phyloP scores from a whole-genome alignment of 805 yeast species.

The Grigorovia humatica region DNA sequence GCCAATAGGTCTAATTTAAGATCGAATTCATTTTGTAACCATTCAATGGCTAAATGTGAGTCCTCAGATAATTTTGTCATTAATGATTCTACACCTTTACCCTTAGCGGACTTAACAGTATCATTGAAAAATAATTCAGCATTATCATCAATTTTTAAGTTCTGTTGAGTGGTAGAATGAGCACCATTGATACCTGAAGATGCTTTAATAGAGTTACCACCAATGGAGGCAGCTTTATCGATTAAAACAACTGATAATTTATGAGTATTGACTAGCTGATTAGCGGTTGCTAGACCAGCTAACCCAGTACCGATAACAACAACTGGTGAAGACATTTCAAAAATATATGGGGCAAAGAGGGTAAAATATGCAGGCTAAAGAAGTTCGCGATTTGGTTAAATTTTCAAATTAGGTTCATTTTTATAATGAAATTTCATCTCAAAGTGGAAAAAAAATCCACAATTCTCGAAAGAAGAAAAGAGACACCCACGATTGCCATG shows the following conservation, averaged over 20 bases:
- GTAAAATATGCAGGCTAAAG: neutral
- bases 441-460: neutral
- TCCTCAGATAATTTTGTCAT: conserved; percentile 51
- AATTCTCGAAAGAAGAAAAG: neutral
- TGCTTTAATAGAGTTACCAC: conserved; percentile 54
- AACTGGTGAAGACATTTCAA: conserved; percentile 14
- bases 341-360: neutral
- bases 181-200: conserved; percentile 67
- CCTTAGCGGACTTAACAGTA: conserved; percentile 56
- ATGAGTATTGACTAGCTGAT: conserved; percentile 29
- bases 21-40: conserved; percentile 57
- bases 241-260: conserved; percentile 36
- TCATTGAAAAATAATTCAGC: conserved; percentile 53
- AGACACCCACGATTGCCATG: neutral
- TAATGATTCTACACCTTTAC: conserved; percentile 46
- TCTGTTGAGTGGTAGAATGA: conserved; percentile 48
- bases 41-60: conserved; percentile 57
- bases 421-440: neutral
- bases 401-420: neutral
- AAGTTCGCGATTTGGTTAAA: neutral
- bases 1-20: conserved; percentile 58
- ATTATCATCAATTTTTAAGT: conserved; percentile 41
- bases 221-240: conserved; percentile 40
- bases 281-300: conserved; percentile 42
- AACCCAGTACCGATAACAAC: conserved; percentile 48